These are phyloP conservation scores for Mucor racemosus DNA, from an alignment of 371 early-diverging fungal species.

Conservation along the genomic window DNA sequence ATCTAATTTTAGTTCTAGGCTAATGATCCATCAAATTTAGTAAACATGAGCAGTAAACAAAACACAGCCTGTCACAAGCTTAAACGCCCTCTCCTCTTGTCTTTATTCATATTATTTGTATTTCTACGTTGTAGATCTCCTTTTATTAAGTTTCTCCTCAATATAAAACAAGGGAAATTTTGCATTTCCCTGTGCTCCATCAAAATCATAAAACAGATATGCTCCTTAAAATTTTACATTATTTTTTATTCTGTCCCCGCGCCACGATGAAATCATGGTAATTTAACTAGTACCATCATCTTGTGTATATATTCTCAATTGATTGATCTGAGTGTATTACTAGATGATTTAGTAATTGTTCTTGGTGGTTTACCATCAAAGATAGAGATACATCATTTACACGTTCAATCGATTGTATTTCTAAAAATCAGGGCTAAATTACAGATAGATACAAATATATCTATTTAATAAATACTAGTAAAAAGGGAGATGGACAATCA, in stretches of 20 bases:
- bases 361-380: too few relatives aligned
- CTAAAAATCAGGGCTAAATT: too few relatives aligned
- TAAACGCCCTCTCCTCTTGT: neutral
- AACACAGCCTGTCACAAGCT: constrained; percentile 2
- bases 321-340: neutral
- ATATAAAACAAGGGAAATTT: neutral
- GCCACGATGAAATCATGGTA: constrained; percentile 1
- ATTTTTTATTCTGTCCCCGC: neutral
- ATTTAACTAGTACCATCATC: neutral
- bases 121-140: neutral
- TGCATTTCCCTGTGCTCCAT: neutral
- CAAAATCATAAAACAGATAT: neutral
- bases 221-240: neutral
- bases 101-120: neutral
- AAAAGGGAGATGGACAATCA: too few relatives aligned
- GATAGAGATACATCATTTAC: too few relatives aligned
- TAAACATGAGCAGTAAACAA: neutral
- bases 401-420: too few relatives aligned
- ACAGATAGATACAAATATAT: too few relatives aligned
- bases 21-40: neutral
- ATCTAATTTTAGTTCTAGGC: constrained; percentile 8
- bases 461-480: too few relatives aligned
- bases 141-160: constrained; percentile 9
- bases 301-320: neutral
- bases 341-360: too few relatives aligned